Conservation (phyloP, 2,329 filamentous ascomycete genomes). For the Pseudopithomyces maydicus region DNA sequence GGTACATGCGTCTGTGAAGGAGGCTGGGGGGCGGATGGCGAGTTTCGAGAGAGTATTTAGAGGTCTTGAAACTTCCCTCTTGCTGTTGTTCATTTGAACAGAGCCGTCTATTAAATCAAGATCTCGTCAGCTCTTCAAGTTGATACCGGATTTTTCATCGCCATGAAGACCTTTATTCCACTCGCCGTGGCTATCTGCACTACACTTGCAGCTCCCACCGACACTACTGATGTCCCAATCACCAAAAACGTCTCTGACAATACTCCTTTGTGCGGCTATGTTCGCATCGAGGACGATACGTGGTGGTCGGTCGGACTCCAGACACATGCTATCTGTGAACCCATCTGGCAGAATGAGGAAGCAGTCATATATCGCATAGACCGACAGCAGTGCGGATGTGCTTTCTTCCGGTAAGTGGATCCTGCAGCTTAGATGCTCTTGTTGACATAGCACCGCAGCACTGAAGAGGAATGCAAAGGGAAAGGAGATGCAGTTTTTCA, state of each 20-base stretch:
- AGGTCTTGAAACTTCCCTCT: background rate
- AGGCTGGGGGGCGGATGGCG: background rate
- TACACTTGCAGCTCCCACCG: conserved; percentile 2
- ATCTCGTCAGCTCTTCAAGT: background rate
- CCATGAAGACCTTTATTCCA: conserved; percentile 1
- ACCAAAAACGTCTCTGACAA: background rate
- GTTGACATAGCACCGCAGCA: background rate
- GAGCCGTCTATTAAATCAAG: background rate
- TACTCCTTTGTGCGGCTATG: conserved; percentile 7
- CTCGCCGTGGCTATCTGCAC: background rate
- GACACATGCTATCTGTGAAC: conserved; percentile 2
- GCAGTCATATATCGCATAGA: conserved; percentile 8
- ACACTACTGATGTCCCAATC: background rate
- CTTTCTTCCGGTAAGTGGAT: conserved; percentile 1
- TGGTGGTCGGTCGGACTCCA: conserved; percentile 2
- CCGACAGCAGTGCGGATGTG: conserved; percentile 2
- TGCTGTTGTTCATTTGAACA: background rate
- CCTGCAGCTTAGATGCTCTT: background rate
- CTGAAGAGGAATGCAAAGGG: background rate
- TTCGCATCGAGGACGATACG: conserved; percentile 4
- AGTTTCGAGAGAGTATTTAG: conserved; percentile 1
- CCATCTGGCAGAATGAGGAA: conserved; percentile 5
- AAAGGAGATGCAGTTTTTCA: background rate
- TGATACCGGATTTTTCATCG: background rate
- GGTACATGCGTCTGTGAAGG: background rate